phyloP scores from a whole-genome alignment of 208 protist species.

The Wallacemonas collosoma region DNA sequence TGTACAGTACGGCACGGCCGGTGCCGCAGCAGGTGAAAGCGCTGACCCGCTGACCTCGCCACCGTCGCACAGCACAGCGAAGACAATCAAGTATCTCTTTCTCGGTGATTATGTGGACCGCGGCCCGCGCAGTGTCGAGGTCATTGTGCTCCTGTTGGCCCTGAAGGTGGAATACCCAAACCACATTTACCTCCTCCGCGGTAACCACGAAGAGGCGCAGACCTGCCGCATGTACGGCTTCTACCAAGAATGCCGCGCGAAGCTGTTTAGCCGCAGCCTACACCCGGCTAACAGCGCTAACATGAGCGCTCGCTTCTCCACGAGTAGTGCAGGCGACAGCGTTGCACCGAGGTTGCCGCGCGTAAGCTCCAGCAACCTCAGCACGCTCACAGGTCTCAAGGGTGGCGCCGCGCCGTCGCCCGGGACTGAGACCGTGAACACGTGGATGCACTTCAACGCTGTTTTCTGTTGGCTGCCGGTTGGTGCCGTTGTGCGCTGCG shows the following conservation, averaged over 20 bases:
- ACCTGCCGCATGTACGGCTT: constrained; percentile 88
- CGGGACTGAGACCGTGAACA: constrained; percentile 19
- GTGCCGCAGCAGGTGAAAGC: background rate
- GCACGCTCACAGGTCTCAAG: constrained; percentile 15
- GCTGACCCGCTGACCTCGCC: background rate
- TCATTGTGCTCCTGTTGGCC: constrained; percentile 79
- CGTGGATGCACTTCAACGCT: constrained; percentile 78
- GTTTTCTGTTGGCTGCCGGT: constrained; percentile 88
- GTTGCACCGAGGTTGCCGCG: constrained; percentile 1
- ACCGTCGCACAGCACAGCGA: constrained; percentile 1
- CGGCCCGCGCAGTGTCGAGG: constrained; percentile 83
- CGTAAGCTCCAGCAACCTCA: constrained; percentile 16
- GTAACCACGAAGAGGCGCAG: constrained; percentile 92
- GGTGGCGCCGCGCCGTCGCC: background rate
- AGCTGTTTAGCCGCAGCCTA: constrained; percentile 33
- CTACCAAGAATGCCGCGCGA: constrained; percentile 75
- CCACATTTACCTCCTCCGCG: constrained; percentile 86
- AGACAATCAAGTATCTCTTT: constrained; percentile 92
- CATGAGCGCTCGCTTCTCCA: constrained; percentile 63
- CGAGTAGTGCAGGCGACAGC: background rate
- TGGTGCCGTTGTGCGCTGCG: constrained; percentile 73
- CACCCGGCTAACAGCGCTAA: constrained; percentile 1
- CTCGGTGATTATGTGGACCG: constrained; percentile 98
- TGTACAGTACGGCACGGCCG: background rate
- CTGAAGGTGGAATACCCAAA: constrained; percentile 87